Evolutionary conservation across 148 eudicot species (phyloP).

Genomic region (Rhododendron mucronatum): DNA sequence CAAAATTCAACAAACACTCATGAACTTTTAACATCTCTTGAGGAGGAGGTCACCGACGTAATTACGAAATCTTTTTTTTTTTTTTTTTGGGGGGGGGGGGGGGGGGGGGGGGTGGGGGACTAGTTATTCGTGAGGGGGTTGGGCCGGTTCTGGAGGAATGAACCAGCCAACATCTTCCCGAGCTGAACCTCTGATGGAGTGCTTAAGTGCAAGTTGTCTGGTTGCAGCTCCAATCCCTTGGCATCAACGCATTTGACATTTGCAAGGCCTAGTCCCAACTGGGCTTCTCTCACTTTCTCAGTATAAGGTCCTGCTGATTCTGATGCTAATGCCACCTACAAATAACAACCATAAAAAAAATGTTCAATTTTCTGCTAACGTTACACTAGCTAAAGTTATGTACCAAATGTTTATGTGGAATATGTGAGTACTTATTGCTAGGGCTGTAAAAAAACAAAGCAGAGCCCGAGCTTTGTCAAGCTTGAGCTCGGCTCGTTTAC

Average conservation of each 20-base stretch:
- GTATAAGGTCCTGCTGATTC: slow-evolving; percentile 25
- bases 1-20: too few relatives aligned
- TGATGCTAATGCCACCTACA: slow-evolving; percentile 18
- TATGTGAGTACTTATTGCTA: too few relatives aligned
- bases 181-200: slow-evolving; percentile 29
- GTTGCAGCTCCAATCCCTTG: slow-evolving; percentile 23
- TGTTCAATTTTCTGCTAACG: background rate
- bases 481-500: too few relatives aligned
- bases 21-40: too few relatives aligned
- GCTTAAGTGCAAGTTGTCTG: slow-evolving; percentile 24
- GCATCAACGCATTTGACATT: slow-evolving; percentile 33
- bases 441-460: too few relatives aligned
- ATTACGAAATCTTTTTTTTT: too few relatives aligned
- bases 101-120: too few relatives aligned
- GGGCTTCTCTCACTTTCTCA: slow-evolving; percentile 28
- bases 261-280: slow-evolving; percentile 17
- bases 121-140: background rate
- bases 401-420: too few relatives aligned
- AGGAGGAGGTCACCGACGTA: background rate
- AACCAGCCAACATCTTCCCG: slow-evolving; percentile 28
- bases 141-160: slow-evolving; percentile 6
- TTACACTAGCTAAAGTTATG: too few relatives aligned
- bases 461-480: too few relatives aligned
- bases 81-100: too few relatives aligned
- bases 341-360: background rate